Evolutionary conservation across 345 rosid genomes (phyloP), one percentile per base, ranked within the genome.

Genomic region (Microcos paniculata): DNA sequence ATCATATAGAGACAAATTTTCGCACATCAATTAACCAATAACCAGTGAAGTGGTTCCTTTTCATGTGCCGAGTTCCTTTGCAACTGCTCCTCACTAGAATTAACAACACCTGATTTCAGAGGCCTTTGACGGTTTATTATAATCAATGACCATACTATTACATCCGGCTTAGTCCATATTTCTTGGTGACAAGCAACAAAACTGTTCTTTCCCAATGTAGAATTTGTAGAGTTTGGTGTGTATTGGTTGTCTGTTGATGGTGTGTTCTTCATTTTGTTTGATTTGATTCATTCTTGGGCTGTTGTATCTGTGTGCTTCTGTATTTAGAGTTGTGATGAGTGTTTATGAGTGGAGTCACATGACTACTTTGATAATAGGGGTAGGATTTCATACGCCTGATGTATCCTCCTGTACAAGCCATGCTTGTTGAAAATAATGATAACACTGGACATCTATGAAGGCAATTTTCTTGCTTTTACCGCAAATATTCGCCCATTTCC

Each of bases 1-100:
- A 72, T 63, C 73, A 26, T 80, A 80, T 80, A 66, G 75, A 80
- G 74, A 83, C 65, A 19, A 51, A 10, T 19, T 15, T 70, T 51
- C 24, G 48, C 19, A 6, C 46, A 1, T 23, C 64, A 14, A 40
- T 38, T 59, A 28, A 52, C 68, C 24, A 45, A 45, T 48, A 42
- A 59, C 66, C 26, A 3, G 42, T 18, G 7, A 56, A 71, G 40
- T 51, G 52, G 21, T 58, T 24, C 57, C 53, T 59, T 31, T 46
- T 73, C 58, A 43, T 19, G 15, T 43, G 57, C 45, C 43, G 57
- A 23, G 18, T 26, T 58, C 61, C 38, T 31, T 45, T 45, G 65
- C 30, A 43, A 16, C 33, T 56, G 24, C 65, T 28, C 18, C 74
- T 72, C 43, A 16, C 63, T 53, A 71, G 31, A 71, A 38, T 8